Percentiles rank a stretch among this genome's conserved stretches.
Evolutionary conservation across 495 filamentous ascomycete genomes (phyloP).

Genomic region (Aspergillus incahuasiensis): DNA sequence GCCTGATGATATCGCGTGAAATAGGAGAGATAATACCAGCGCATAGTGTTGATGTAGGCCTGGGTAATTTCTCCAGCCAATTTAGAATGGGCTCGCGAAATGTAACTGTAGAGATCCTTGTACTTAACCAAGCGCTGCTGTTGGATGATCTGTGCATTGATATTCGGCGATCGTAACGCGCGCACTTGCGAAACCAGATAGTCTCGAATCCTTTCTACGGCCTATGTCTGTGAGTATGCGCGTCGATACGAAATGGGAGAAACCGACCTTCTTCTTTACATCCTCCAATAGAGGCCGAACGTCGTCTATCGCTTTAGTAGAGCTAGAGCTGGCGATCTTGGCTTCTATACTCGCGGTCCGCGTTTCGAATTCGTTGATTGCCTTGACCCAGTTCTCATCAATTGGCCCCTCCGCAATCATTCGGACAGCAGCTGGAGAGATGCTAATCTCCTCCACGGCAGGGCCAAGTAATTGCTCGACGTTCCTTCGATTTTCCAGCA

Average conservation of each 20-base stretch:
- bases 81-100: slow-evolving; percentile 68
- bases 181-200: slow-evolving; percentile 93
- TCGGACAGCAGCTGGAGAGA: slow-evolving; percentile 75
- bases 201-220: slow-evolving; percentile 89
- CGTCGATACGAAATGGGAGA: neutral
- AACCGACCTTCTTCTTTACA: slow-evolving; percentile 68
- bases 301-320: slow-evolving; percentile 73
- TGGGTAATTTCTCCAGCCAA: slow-evolving; percentile 84
- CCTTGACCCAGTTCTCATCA: slow-evolving; percentile 84
- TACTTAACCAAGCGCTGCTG: slow-evolving; percentile 82
- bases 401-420: slow-evolving; percentile 84
- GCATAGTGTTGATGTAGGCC: slow-evolving; percentile 97
- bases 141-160: slow-evolving; percentile 94
- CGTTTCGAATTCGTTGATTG: slow-evolving; percentile 78
- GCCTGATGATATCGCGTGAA: slow-evolving; percentile 84
- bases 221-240: slow-evolving; percentile 39
- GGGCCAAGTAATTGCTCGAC: slow-evolving; percentile 88
- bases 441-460: slow-evolving; percentile 83
- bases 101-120: slow-evolving; percentile 81
- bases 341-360: slow-evolving; percentile 67
- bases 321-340: slow-evolving; percentile 52
- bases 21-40: slow-evolving; percentile 93
- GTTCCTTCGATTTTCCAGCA: slow-evolving; percentile 80
- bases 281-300: slow-evolving; percentile 79
- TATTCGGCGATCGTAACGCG: slow-evolving; percentile 83